Percentiles rank a stretch among this genome's conserved stretches.
These are phyloP conservation scores for Colletotrichum sp. DNA, from an alignment of 2,329 filamentous ascomycete species.

Conservation along the genomic window DNA sequence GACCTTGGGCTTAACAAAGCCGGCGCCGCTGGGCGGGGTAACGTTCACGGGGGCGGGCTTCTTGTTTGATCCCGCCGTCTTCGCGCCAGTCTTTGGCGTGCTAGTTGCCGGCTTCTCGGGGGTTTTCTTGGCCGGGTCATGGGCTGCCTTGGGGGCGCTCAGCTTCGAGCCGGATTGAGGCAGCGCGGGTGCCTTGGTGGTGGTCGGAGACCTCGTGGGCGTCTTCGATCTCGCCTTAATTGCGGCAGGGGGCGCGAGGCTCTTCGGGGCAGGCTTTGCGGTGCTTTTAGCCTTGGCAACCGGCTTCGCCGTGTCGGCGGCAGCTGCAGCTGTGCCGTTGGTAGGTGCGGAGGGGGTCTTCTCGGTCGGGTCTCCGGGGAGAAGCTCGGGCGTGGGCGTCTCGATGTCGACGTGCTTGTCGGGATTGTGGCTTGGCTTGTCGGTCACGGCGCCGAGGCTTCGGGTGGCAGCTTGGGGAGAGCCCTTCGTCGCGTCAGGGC, in stretches of 20 bases:
- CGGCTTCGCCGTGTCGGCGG: conserved; percentile 27
- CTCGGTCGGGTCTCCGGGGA: conserved; percentile 31
- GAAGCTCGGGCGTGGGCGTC: conserved; percentile 34
- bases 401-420: conserved; percentile 47
- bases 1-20: conserved; percentile 62
- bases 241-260: conserved; percentile 16
- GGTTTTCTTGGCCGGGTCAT: conserved; percentile 10
- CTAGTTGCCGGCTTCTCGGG: conserved; percentile 39
- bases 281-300: conserved; percentile 18
- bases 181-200: conserved; percentile 42
- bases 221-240: conserved; percentile 34
- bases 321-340: conserved; percentile 26
- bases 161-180: conserved; percentile 32
- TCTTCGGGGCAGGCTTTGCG: conserved; percentile 35
- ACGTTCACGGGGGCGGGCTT: conserved; percentile 48
- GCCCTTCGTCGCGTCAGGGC: conserved; percentile 27
- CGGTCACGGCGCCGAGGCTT: conserved; percentile 26
- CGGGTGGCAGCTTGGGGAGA: conserved; percentile 24
- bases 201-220: conserved; percentile 39
- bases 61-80: conserved; percentile 38
- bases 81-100: conserved; percentile 30
- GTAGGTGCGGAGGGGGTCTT: conserved; percentile 9
- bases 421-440: conserved; percentile 41
- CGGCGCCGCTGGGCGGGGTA: conserved; percentile 40
- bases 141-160: conserved; percentile 27